Evolutionary conservation across 2,329 filamentous ascomycete species (phyloP).

Genomic region (Didymellaceae sp.): DNA sequence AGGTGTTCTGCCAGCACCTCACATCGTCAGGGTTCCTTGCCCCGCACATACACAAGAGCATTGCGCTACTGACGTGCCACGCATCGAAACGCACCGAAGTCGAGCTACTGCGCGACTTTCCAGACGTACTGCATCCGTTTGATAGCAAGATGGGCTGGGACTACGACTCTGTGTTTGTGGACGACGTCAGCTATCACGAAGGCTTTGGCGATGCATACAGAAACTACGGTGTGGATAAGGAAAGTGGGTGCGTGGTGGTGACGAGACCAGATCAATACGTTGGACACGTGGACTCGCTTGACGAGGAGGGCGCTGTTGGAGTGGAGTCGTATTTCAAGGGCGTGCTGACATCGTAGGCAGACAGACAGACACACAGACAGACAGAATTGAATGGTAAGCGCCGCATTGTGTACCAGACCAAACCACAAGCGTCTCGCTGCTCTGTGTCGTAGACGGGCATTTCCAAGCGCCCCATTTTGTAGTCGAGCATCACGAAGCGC

Average conservation of each 20-base stretch:
- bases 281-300: slow-evolving; percentile 50
- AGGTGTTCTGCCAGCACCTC: slow-evolving; percentile 57
- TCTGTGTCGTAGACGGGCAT: too few relatives aligned
- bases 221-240: slow-evolving; percentile 63
- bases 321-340: slow-evolving; percentile 44
- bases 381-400: too few relatives aligned
- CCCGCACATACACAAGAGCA: slow-evolving; percentile 55
- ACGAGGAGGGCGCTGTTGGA: slow-evolving; percentile 36
- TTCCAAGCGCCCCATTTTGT: not conserved
- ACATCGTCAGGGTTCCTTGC: slow-evolving; percentile 51
- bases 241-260: slow-evolving; percentile 64
- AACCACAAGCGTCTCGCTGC: not conserved
- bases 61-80: slow-evolving; percentile 69
- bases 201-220: slow-evolving; percentile 58
- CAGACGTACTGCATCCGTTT: slow-evolving; percentile 53
- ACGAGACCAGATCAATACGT: slow-evolving; percentile 74
- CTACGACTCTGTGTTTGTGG: slow-evolving; percentile 55
- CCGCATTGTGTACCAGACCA: not conserved
- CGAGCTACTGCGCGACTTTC: slow-evolving; percentile 51
- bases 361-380: not conserved
- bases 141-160: slow-evolving; percentile 49
- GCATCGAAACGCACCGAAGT: slow-evolving; percentile 57
- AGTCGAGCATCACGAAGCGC: not conserved
- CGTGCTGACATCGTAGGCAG: slow-evolving; percentile 25
- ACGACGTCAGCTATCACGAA: slow-evolving; percentile 54